Evolutionary conservation across 2,329 filamentous ascomycete species (phyloP), one percentile per base, ranked within the genome.

Genomic region (Plectosphaerella sp.): DNA sequence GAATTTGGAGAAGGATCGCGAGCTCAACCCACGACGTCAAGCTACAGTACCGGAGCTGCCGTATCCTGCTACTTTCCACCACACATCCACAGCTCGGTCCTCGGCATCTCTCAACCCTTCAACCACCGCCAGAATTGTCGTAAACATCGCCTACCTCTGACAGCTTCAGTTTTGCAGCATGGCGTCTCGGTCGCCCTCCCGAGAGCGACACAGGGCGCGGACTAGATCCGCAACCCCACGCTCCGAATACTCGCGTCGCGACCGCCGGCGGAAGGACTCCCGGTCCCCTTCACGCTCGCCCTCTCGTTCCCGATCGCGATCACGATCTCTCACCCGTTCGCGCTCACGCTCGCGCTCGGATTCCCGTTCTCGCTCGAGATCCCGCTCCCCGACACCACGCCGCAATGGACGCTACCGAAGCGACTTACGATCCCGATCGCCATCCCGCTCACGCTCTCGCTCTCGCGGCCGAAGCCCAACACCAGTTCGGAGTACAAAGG

Each of bases 401-500:
- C 22, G 62, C 58, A 35, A 69, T 18, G 48, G 63, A 50, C 59
- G 61, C 41, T 61, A 61, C 49, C 62, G 59, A 24, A 68, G 68
- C 50, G 61, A 58, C 20, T 62, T 57, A 22, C 52, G 61, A n/a
- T 56, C 52, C 24, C 43, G 20, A 14, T 33, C 28, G 28, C 28
- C 28, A 33, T 10, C 28, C 28, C 28, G 28, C 4, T 33, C 28
- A 2, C 28, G 28, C 28, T 33, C 28, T 12, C 28, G 64, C 22
- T 69, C 65, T 51, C 61, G 70, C 39, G 68, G 66, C n/a, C 62
- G 64, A 18, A 73, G 71, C 58, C 62, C 60, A 46, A 68, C 76
- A 8, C 61, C 64, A 3, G 52, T 66, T 5, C 72, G 68, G 58
- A 80, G 77, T 59, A 83, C 80, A 49, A 83, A 83, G 73, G 80